These are phyloP conservation scores for Boletus insuetus DNA, from an alignment of 768 basidiomycete species.

Conservation along the genomic window DNA sequence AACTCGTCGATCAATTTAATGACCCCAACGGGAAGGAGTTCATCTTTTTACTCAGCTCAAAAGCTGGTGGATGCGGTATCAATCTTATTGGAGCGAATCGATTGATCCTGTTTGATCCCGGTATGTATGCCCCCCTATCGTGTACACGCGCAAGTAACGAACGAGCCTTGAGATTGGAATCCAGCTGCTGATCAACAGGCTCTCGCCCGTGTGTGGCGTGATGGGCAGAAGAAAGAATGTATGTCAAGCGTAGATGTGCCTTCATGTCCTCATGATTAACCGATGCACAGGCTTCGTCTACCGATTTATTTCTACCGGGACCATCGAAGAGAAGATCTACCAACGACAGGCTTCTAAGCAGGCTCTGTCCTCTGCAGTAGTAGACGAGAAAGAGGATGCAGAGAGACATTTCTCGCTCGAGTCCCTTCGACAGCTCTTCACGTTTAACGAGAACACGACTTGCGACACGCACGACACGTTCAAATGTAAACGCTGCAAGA, in stretches of 20 bases:
- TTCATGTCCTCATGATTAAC: neutral
- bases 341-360: conserved; percentile 96
- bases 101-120: conserved; percentile 93
- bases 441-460: conserved; percentile 80
- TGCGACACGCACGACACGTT: conserved; percentile 98
- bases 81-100: conserved; percentile 96
- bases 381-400: conserved; percentile 94
- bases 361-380: conserved; percentile 95
- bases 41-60: conserved; percentile 90
- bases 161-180: conserved; percentile 78
- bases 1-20: conserved; percentile 95
- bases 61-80: conserved; percentile 95
- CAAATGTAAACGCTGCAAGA: conserved; percentile 90
- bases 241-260: conserved; percentile 26
- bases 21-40: conserved; percentile 92
- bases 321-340: conserved; percentile 99
- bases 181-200: conserved; percentile 98
- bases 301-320: conserved; percentile 95
- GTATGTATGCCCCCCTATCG: conserved; percentile 37
- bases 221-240: conserved; percentile 99
- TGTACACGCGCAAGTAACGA: neutral
- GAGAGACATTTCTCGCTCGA: conserved; percentile 95
- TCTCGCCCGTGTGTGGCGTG: conserved; percentile 97
- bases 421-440: conserved; percentile 84
- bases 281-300: conserved; percentile 82